Conservation (phyloP, 169 alveolate genomes). For the Eimeria necatrix region DNA sequence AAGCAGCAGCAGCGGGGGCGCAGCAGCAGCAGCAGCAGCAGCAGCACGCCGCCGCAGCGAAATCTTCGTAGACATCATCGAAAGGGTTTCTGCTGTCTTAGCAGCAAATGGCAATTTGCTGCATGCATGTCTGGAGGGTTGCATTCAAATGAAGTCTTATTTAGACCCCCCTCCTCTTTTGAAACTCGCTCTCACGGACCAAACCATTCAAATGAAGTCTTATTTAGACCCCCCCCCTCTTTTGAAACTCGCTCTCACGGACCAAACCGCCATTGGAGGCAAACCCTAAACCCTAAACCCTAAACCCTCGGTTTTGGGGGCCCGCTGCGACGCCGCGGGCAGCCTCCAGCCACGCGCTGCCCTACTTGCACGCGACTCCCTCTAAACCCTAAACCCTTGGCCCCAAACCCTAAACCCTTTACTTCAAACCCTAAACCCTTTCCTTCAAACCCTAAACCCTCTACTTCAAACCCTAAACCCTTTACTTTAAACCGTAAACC, state of each 20-base stretch:
- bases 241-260: conserved; percentile 92
- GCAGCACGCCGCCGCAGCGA: no score
- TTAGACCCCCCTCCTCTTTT: conserved; percentile 92
- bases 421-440: no score
- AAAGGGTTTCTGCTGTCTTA: conserved; percentile 92
- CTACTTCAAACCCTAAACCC: no score
- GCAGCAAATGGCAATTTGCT: conserved; percentile 92
- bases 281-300: background rate
- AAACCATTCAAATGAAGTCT: conserved; percentile 90
- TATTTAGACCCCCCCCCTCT: conserved; percentile 93
- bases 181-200: conserved; percentile 93
- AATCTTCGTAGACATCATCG: conserved; percentile 96
- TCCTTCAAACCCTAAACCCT: background rate
- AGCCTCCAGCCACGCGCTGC: no score
- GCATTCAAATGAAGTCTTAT: conserved; percentile 91
- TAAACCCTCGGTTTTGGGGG: conserved; percentile 68
- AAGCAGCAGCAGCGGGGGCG: no score
- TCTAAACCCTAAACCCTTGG: background rate
- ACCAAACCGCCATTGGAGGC: no score
- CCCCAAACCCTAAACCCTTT: background rate
- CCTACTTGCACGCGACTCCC: background rate
- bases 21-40: no score
- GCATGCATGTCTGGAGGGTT: conserved; percentile 93
- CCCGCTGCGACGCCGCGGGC: background rate
- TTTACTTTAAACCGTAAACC: no score